Evolutionary conservation across 1,284 basidiomycete species (phyloP), one percentile per base, ranked within the genome.

Genomic region (Trichosporon ovoides): DNA sequence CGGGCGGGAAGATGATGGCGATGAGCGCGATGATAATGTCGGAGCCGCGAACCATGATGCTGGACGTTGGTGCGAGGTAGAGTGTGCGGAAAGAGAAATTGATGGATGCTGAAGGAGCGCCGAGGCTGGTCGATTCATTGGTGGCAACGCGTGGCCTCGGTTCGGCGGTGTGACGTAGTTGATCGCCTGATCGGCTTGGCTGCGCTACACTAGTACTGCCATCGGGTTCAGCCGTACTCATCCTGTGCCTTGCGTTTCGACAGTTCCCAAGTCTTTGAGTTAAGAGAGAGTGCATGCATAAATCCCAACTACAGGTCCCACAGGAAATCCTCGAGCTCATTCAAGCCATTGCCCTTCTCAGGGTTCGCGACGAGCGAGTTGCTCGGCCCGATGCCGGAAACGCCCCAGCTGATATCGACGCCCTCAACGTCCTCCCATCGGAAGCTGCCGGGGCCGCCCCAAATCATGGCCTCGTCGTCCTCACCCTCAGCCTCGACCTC

Each of bases 1-100:
- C 78, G 22, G 80, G 80, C 3, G 80, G 80, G 73, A 81, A 80
- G 66, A 81, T 68, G 72, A 95, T 89, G 16, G 90, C 61, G 57
- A 78, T 72, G 54, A 78, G 71, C 13, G 61, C 61, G 33, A 63
- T 60, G 58, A 77, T 54, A 57, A 78, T 70, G 57, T 78, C 76
- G 22, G 71, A 73, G 35, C 70, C 71, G 61, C 63, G 60, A 56
- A 74, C 73, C 74, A 76, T 76, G 24, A 36, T 70, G 66, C 20
- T 6, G 22, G 19, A 24, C 35, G 28, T 5, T 31, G 28, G 31
- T 40, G 52, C 48, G 16, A 24, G n/a, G n/a, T 24, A n/a, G 37
- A 31, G 20, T 36, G 36, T n/a, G 40, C 56, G 34, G 40, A 38
- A 19, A 34, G 36, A 28, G 43, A 48, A 48, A 48, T 28, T 28